These are phyloP conservation scores for Diddensiella santjacobensis DNA, from an alignment of 805 yeast genomes.

Conservation along the genomic window DNA sequence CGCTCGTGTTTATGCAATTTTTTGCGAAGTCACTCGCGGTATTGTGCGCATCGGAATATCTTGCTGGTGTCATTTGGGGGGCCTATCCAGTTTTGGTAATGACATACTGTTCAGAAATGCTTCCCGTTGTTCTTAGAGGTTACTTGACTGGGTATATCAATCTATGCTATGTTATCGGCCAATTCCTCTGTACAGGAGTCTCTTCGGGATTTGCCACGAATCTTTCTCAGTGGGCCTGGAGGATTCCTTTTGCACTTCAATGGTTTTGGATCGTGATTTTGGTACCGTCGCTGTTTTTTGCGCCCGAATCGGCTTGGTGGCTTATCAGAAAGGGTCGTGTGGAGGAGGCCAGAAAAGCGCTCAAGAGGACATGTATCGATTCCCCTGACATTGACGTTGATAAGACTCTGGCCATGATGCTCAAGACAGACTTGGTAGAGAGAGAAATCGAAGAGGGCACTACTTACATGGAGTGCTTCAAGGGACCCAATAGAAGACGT, in stretches of 20 bases:
- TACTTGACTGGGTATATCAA: conserved; percentile 50
- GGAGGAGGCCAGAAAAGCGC: conserved; percentile 41
- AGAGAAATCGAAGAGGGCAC: conserved; percentile 10
- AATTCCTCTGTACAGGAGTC: conserved; percentile 51
- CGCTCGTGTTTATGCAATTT: conserved; percentile 43
- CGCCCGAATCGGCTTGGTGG: conserved; percentile 58
- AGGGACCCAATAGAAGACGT: conserved; percentile 12
- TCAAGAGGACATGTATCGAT: conserved; percentile 40
- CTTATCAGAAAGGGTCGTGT: conserved; percentile 40
- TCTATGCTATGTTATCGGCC: conserved; percentile 55
- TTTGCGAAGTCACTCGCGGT: conserved; percentile 40
- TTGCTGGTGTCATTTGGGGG: conserved; percentile 46
- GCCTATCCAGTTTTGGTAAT: conserved; percentile 46
- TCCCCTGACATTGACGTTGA: conserved; percentile 31
- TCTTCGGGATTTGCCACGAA: conserved; percentile 37
- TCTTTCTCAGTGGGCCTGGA: conserved; percentile 40
- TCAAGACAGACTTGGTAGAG: conserved; percentile 35
- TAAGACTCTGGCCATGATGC: conserved; percentile 12
- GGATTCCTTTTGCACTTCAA: conserved; percentile 53
- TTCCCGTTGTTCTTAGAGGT: conserved; percentile 46
- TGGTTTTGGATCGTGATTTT: conserved; percentile 55
- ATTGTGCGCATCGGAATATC: conserved; percentile 35
- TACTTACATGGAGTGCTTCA: conserved; percentile 11
- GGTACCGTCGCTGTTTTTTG: conserved; percentile 38
- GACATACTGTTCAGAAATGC: conserved; percentile 51